Evolutionary conservation across 371 early-diverging fungal genomes (phyloP).

Genomic region (Saksenaea vasiformis): DNA sequence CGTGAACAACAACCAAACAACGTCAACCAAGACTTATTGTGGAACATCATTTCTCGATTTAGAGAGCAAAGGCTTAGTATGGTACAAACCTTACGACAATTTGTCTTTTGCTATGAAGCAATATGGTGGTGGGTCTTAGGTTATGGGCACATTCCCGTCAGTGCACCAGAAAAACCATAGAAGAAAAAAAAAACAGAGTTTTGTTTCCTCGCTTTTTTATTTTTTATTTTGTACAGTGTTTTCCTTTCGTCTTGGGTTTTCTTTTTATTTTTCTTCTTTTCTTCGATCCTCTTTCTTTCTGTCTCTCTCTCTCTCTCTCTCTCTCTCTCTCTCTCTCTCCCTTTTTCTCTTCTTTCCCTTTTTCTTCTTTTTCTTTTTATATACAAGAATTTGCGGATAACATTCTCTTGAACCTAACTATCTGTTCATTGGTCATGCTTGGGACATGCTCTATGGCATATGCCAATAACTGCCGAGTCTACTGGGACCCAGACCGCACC

Average conservation of each 20-base stretch:
- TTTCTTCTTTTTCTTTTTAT: background rate
- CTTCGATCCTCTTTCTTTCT: background rate
- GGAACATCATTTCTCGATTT: constrained; percentile 66
- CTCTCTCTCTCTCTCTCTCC: background rate
- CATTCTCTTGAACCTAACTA: too few relatives aligned
- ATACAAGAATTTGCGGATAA: background rate
- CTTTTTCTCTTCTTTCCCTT: background rate
- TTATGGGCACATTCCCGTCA: constrained; percentile 15
- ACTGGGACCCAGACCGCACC: too few relatives aligned
- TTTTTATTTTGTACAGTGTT: background rate
- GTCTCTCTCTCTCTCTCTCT: too few relatives aligned
- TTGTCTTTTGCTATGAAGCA: constrained; percentile 90
- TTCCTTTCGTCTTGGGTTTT: background rate
- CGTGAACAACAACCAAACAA: background rate
- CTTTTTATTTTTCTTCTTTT: background rate
- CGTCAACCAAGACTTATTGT: constrained; percentile 53
- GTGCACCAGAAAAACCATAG: background rate
- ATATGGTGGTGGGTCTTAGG: constrained; percentile 61
- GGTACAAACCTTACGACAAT: constrained; percentile 91
- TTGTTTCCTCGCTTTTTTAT: background rate
- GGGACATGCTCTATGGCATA: too few relatives aligned
- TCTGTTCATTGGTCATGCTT: background rate
- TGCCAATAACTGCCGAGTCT: too few relatives aligned
- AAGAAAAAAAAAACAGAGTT: background rate
- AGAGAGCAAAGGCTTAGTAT: constrained; percentile 82